Percentiles rank a stretch among this genome's conserved stretches.
Evolutionary conservation across 2,329 filamentous ascomycete species (phyloP).

Genomic region (Diaporthe velutina): DNA sequence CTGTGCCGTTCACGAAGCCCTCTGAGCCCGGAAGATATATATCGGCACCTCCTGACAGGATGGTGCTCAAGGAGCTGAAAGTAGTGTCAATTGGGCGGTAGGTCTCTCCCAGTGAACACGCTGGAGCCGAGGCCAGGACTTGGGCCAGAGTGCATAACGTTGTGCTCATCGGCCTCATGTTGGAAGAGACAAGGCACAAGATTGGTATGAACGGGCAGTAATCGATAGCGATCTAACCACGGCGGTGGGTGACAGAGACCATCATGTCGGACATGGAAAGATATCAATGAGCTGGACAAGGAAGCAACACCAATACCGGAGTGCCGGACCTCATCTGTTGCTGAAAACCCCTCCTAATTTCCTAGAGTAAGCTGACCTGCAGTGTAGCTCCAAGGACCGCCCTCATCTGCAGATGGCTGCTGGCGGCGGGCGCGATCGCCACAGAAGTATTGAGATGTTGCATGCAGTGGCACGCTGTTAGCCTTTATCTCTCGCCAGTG

Average conservation of each 20-base stretch:
- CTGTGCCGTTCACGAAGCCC: conserved; percentile 8
- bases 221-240: not conserved
- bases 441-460: not conserved
- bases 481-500: conserved; percentile 4
- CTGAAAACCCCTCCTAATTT: not conserved
- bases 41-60: conserved; percentile 10
- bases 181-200: not conserved
- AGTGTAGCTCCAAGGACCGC: not conserved
- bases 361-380: conserved; percentile 9
- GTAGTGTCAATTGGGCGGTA: not conserved
- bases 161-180: not conserved
- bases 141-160: not conserved
- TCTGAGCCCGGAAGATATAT: conserved; percentile 19
- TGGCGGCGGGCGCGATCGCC: conserved; percentile 3
- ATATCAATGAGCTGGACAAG: not conserved
- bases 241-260: too few species aligned
- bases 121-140: not conserved
- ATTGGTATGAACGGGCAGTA: not conserved
- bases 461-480: not conserved
- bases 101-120: not conserved
- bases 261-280: not conserved
- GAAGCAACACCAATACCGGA: not conserved
- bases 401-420: not conserved
- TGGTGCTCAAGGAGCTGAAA: not conserved
- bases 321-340: not conserved